Conservation (phyloP, 176 grass and related monocot genomes). For the Miscanthus lutarioriparius region DNA sequence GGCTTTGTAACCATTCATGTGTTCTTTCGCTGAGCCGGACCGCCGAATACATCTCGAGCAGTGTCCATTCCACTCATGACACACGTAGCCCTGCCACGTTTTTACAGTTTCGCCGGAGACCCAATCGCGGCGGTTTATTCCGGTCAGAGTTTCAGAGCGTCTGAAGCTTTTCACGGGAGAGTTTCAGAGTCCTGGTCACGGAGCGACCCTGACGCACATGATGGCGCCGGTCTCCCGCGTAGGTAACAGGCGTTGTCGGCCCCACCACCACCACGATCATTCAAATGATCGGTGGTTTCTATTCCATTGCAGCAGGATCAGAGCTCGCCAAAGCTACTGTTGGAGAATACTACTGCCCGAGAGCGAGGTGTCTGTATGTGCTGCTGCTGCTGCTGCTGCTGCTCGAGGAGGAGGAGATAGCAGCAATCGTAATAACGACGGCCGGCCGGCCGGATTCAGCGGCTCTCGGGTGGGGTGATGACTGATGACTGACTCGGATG, state of each 20-base stretch:
- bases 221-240: not conserved
- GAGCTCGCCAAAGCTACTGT: constrained; percentile 22
- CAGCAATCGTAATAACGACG: not conserved
- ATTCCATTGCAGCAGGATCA: constrained; percentile 10
- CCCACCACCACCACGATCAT: not conserved
- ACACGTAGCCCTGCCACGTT: not conserved
- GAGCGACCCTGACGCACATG: not conserved
- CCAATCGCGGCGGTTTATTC: not conserved
- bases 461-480: not conserved
- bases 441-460: not conserved
- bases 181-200: not conserved
- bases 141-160: not conserved
- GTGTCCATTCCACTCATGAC: too few species aligned
- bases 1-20: not conserved
- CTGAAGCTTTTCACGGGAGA: not conserved
- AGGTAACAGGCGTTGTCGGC: constrained; percentile 46
- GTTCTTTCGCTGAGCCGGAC: not conserved
- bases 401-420: not conserved
- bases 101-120: not conserved
- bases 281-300: not conserved
- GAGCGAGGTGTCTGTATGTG: constrained; percentile 16
- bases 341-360: constrained; percentile 12
- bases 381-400: not conserved
- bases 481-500: not conserved
- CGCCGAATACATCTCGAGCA: not conserved